Evolutionary conservation across 805 yeast genomes (phyloP), one percentile per base, ranked within the genome.

Genomic region (Kuraishia molischiana): DNA sequence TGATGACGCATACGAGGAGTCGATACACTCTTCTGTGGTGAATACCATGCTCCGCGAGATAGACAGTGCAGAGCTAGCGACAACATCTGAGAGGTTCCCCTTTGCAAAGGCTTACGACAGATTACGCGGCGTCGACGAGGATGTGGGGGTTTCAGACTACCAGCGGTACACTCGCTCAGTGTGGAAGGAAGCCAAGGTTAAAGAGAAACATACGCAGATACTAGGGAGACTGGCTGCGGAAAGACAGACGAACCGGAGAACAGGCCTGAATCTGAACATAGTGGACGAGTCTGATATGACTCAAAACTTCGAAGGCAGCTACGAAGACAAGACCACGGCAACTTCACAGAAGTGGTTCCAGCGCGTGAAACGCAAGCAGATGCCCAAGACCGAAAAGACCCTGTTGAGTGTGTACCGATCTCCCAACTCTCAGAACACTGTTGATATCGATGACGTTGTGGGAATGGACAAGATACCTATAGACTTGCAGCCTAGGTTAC

Each of bases 131-230:
- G 5, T 18, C 26, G n/a, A 20, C 32, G 22, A n/a, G 14, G 38
- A 37, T 2, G 18, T 36, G 5, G 44, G 45, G 5, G 31, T 44
- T 8, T 41, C 51, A 1, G 64, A 61, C 34, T 61, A 58, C 41
- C 53, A 49, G 14, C 44, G 40, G 13, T 61, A 60, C 38, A 51
- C 54, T 29, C 42, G 34, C 10, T 38, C 42, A 18, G 41, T 59
- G 1, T 34, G 36, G 22, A 41, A 46, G 20, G 64, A 60, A 30
- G 53, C 54, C 8, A 38, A 31, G 17, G 44, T 14, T 54, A 43
- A 21, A 32, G 51, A 37, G 31, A 35, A 35, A 24, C 11, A 18
- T 14, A 11, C 11, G 15, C 6, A 19, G 18, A 13, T 39, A 3
- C 14, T 40, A 36, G 45, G 31, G 38, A 38, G 5, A 19, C 39